These are phyloP conservation scores for Boletus insuetus DNA, from an alignment of 768 basidiomycete species.

Conservation along the genomic window DNA sequence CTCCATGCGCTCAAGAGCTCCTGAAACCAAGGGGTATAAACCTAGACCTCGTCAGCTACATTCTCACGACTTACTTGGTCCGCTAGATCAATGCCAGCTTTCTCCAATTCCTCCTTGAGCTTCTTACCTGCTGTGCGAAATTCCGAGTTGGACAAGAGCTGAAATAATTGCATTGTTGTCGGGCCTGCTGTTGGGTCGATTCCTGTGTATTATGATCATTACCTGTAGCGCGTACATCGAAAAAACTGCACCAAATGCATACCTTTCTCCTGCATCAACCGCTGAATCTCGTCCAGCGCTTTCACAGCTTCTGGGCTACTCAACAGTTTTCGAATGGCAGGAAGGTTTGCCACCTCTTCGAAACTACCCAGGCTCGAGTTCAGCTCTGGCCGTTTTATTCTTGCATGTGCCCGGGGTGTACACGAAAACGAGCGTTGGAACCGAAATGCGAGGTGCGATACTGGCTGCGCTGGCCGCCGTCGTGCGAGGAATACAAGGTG, in stretches of 20 bases:
- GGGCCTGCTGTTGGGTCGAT: slow-evolving; percentile 47
- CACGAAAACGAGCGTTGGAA: slow-evolving; percentile 30
- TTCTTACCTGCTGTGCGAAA: slow-evolving; percentile 48
- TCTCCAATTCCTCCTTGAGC: slow-evolving; percentile 49
- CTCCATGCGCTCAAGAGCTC: slow-evolving; percentile 42
- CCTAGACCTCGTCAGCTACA: neutral
- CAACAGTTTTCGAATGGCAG: slow-evolving; percentile 46
- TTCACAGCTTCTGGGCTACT: slow-evolving; percentile 48
- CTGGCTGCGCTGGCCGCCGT: slow-evolving; percentile 16
- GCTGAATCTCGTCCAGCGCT: slow-evolving; percentile 45
- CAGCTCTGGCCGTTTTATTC: slow-evolving; percentile 30
- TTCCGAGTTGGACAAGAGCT: slow-evolving; percentile 49
- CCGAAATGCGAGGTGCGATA: slow-evolving; percentile 4
- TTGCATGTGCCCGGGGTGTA: slow-evolving; percentile 29
- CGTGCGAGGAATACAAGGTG: slow-evolving; percentile 13
- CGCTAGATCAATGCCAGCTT: slow-evolving; percentile 57
- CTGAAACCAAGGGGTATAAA: slow-evolving; percentile 27
- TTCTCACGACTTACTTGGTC: slow-evolving; percentile 43
- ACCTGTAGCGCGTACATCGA: neutral
- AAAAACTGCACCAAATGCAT: slow-evolving; percentile 4
- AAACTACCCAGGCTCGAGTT: slow-evolving; percentile 40
- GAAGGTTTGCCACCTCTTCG: slow-evolving; percentile 38
- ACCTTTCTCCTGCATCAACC: slow-evolving; percentile 49
- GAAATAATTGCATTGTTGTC: slow-evolving; percentile 52
- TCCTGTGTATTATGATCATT: slow-evolving; percentile 36